Evolutionary conservation across 1,284 basidiomycete genomes (phyloP).

Genomic region (Coniophora puteana): DNA sequence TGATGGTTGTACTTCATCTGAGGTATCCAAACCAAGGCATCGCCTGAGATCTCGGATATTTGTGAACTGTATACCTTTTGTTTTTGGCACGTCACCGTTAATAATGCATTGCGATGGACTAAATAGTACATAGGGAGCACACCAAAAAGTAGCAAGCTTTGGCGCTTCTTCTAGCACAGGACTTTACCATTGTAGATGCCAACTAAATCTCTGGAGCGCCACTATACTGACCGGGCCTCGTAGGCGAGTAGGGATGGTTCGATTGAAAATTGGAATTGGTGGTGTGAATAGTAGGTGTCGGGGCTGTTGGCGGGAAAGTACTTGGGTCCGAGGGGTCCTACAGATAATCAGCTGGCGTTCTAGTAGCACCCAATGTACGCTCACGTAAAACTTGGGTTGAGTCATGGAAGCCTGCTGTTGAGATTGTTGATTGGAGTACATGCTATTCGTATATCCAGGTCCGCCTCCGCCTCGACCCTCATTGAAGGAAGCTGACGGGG

Average conservation of each 20-base stretch:
- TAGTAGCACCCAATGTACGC: slow-evolving; percentile 2
- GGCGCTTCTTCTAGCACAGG: no score
- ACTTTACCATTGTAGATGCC: not conserved
- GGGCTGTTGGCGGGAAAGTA: slow-evolving; percentile 25
- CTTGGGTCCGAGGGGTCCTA: slow-evolving; percentile 30
- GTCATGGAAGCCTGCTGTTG: slow-evolving; percentile 14
- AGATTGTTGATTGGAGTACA: slow-evolving; percentile 5
- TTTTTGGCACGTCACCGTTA: no score
- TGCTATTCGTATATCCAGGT: slow-evolving; percentile 4
- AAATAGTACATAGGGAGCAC: no score
- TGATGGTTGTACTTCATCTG: no score
- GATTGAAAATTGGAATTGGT: slow-evolving; percentile 8
- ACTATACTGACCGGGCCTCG: slow-evolving; percentile 17
- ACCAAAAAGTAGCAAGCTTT: no score
- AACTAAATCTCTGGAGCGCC: slow-evolving; percentile 25
- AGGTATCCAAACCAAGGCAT: no score
- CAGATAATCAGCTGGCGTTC: slow-evolving; percentile 7
- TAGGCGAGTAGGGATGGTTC: no score
- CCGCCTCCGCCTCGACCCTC: not conserved
- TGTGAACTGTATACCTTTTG: no score
- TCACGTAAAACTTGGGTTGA: slow-evolving; percentile 28
- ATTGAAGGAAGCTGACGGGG: slow-evolving; percentile 13
- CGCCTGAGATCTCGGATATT: no score
- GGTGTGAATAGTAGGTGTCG: slow-evolving; percentile 13
- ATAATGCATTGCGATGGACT: no score